Percentiles rank a stretch among this genome's conserved stretches.
Evolutionary conservation across 1,284 basidiomycete species (phyloP).

Genomic region (Heterobasidion annosum): DNA sequence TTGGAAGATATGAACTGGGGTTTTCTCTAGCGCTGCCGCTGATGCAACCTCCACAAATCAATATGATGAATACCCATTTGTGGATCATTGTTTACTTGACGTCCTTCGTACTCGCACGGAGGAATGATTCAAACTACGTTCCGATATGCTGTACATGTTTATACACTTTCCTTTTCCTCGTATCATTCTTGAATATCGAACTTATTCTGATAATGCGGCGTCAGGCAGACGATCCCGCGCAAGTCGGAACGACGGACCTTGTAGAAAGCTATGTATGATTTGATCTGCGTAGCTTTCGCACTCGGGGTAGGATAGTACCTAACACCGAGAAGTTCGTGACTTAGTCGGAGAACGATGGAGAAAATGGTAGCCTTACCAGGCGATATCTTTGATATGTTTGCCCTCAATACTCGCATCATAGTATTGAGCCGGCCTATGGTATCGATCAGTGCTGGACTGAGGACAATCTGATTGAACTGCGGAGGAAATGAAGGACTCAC

Average conservation of each 20-base stretch:
- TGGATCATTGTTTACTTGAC: too few relatives aligned
- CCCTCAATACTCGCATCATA: constrained; percentile 45
- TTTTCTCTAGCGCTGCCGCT: too few relatives aligned
- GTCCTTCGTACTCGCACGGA: too few relatives aligned
- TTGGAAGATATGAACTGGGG: too few relatives aligned
- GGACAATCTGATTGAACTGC: background rate
- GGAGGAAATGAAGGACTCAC: constrained; percentile 22
- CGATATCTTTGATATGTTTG: constrained; percentile 40
- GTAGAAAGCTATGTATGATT: constrained; percentile 57
- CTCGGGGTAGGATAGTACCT: constrained; percentile 57
- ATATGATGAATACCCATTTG: too few relatives aligned
- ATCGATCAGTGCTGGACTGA: background rate
- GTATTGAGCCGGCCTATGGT: constrained; percentile 46
- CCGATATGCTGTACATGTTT: background rate
- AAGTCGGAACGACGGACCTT: constrained; percentile 29
- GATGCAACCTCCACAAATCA: too few relatives aligned
- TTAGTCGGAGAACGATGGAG: background rate
- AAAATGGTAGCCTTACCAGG: constrained; percentile 38
- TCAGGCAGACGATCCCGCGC: background rate
- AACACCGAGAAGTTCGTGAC: background rate
- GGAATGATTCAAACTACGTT: too few relatives aligned
- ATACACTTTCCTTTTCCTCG: background rate
- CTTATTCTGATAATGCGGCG: constrained; percentile 13
- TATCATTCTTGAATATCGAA: constrained; percentile 5
- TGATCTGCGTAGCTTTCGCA: constrained; percentile 43